Conservation (phyloP, 2,329 filamentous ascomycete genomes). For the Sclerotinia trifoliorum region DNA sequence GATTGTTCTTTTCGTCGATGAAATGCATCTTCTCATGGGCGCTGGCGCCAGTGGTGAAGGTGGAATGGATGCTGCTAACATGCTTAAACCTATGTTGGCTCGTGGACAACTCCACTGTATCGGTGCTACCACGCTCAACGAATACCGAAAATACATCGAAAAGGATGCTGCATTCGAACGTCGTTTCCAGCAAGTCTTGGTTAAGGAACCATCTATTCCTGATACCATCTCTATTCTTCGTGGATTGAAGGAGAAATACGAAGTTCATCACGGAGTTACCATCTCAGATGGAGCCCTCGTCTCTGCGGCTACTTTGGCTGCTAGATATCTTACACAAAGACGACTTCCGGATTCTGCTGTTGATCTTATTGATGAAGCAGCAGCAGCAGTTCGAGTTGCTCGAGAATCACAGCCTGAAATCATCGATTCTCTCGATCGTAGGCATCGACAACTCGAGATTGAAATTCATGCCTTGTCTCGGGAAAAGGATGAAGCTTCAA, state of each 20-base stretch:
- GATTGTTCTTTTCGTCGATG: conserved; percentile 97
- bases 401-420: conserved; percentile 95
- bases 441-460: conserved; percentile 86
- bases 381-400: conserved; percentile 91
- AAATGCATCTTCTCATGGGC: conserved; percentile 98
- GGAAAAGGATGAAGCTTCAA: conserved; percentile 92
- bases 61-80: conserved; percentile 97
- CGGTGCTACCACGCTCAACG: conserved; percentile 88
- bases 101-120: conserved; percentile 97
- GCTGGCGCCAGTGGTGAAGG: conserved; percentile 92
- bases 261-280: conserved; percentile 96
- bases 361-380: conserved; percentile 93
- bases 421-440: conserved; percentile 90
- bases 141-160: conserved; percentile 98
- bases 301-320: conserved; percentile 83
- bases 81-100: conserved; percentile 97
- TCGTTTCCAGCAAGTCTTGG: conserved; percentile 96
- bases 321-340: conserved; percentile 86
- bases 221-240: conserved; percentile 98
- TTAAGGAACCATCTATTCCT: conserved; percentile 84
- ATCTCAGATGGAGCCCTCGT: conserved; percentile 95
- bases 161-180: conserved; percentile 98
- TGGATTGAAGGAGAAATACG: conserved; percentile 96
- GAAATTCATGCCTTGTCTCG: conserved; percentile 94
- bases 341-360: conserved; percentile 95